Percentiles rank a stretch among this genome's conserved stretches.
Conservation (phyloP, 305 asterid genomes). For the Vinca major region DNA sequence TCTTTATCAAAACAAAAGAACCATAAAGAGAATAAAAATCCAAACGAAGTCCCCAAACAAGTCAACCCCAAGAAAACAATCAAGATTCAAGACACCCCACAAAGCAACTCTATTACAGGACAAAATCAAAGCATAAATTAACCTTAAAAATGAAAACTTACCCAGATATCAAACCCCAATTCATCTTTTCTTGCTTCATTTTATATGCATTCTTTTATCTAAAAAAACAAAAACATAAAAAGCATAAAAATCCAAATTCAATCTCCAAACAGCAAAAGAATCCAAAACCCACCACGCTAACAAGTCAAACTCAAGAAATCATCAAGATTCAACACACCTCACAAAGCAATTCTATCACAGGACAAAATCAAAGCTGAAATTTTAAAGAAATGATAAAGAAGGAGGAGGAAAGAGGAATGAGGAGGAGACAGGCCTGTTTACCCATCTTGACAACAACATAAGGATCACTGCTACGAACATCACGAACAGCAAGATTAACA, state of each 20-base stretch:
- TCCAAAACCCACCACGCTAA: background rate
- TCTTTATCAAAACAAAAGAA: no score
- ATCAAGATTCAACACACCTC: no score
- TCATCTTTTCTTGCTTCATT: background rate
- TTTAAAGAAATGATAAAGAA: background rate
- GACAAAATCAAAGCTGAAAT: background rate
- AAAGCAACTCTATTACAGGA: no score
- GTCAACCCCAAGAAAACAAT: no score
- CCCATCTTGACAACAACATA: constrained; percentile 69
- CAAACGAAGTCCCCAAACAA: no score
- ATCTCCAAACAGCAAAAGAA: background rate
- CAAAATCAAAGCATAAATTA: no score
- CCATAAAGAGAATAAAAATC: no score
- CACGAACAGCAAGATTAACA: constrained; percentile 82
- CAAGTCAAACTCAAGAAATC: background rate
- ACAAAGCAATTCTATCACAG: no score
- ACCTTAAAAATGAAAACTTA: background rate
- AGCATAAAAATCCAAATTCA: background rate
- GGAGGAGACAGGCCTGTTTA: constrained; percentile 39
- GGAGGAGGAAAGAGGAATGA: background rate
- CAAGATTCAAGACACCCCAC: no score
- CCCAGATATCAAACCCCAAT: background rate
- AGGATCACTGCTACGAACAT: constrained; percentile 86
- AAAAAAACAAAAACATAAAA: background rate
- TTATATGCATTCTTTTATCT: background rate